phyloP scores from a whole-genome alignment of 805 yeast species.

The Candida krabiensis region DNA sequence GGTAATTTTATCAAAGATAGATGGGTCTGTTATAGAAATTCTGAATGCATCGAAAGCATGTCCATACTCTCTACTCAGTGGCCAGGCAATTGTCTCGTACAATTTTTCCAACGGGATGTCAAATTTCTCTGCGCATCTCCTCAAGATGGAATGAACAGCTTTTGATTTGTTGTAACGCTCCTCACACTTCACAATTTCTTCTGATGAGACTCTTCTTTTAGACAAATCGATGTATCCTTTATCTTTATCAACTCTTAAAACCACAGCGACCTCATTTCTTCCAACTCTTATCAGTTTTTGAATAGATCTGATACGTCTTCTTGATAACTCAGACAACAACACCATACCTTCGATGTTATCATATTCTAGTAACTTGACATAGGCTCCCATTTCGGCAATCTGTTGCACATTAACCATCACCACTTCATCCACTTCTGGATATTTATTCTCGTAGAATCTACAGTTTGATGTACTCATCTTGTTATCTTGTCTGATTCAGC shows the following conservation, averaged over 20 bases:
- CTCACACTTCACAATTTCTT: conserved; percentile 95
- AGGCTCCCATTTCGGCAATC: conserved; percentile 99
- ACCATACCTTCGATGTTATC: conserved; percentile 99
- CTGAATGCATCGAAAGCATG: conserved; percentile 98
- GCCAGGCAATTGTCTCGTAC: conserved; percentile 95
- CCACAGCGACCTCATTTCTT: conserved; percentile 97
- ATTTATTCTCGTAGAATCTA: conserved; percentile 96
- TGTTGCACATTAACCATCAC: conserved; percentile 98
- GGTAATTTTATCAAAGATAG: conserved; percentile 77
- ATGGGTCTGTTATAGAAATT: conserved; percentile 87
- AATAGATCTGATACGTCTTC: conserved; percentile 98
- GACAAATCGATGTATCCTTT: conserved; percentile 98
- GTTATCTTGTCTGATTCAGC: no score
- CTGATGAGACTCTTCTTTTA: conserved; percentile 96
- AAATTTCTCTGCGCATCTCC: conserved; percentile 98
- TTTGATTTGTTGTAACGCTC: conserved; percentile 95
- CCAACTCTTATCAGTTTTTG: conserved; percentile 98
- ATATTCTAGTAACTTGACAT: conserved; percentile 91
- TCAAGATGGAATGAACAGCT: conserved; percentile 95
- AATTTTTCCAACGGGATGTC: conserved; percentile 80
- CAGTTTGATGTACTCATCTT: conserved; percentile 84
- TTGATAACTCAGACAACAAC: conserved; percentile 87
- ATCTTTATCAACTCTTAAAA: conserved; percentile 96
- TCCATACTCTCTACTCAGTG: conserved; percentile 90
- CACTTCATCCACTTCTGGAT: conserved; percentile 98